These are phyloP conservation scores for Hydnum rufescens DNA, from an alignment of 768 basidiomycete genomes.

Conservation along the genomic window DNA sequence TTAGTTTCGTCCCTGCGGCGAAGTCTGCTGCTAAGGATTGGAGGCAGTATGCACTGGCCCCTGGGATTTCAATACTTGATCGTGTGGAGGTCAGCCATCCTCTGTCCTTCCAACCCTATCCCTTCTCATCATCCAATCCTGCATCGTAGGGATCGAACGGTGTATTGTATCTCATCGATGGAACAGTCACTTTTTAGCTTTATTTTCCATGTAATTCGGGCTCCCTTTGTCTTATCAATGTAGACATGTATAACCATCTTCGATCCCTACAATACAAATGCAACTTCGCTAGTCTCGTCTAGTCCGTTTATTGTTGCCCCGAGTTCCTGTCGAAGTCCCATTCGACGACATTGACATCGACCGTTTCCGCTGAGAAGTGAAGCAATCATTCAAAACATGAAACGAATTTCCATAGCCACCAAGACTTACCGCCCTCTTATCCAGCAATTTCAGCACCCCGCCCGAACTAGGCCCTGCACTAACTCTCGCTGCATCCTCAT, in stretches of 20 bases:
- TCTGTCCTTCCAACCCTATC: not conserved
- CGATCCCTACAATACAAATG: not conserved
- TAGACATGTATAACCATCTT: no score
- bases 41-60: conserved; percentile 37
- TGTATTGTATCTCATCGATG: conserved; percentile 38
- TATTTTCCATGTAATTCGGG: not conserved
- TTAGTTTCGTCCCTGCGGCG: conserved; percentile 30
- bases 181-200: conserved; percentile 20
- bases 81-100: conserved; percentile 36
- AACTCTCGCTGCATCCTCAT: not conserved
- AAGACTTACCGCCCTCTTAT: not conserved
- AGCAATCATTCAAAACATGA: no score
- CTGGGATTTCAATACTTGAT: conserved; percentile 31
- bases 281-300: not conserved
- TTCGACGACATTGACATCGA: not conserved
- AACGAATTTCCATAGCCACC: no score
- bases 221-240: not conserved
- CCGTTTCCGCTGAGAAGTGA: not conserved
- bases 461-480: not conserved
- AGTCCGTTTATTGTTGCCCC: not conserved
- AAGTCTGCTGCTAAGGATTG: conserved; percentile 23
- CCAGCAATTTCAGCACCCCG: not conserved
- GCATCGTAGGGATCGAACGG: conserved; percentile 24
- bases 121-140: not conserved
- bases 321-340: not conserved